Evolutionary conservation across 2,329 filamentous ascomycete species (phyloP), one percentile per base, ranked within the genome.

Genomic region (Aspergillus novofumigatus): DNA sequence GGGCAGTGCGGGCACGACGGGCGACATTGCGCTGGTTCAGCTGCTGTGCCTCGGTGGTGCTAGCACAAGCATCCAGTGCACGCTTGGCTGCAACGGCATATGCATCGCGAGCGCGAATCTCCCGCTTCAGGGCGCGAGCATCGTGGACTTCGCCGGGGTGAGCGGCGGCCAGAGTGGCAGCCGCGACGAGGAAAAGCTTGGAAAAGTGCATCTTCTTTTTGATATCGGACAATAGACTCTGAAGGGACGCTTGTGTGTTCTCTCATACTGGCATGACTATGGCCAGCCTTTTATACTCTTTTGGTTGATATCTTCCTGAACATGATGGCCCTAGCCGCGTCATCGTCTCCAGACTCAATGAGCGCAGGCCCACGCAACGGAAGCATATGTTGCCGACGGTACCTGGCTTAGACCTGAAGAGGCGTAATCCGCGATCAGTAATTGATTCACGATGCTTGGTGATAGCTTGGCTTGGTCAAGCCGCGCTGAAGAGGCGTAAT

Each of bases 121-220:
- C 69, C 6, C 65, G 64, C 61, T 68, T 69, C 28, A 71, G n/a
- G 20, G 57, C 61, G 38, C 65, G 61, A 6, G 64, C 62, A 35
- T 71, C 66, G 9, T 70, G 67, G 44, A 70, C 67, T 55, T 71
- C 68, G n/a, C 69, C 69, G 0, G 68, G 68, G 48, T 71, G 69
- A 42, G 69, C 68, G 26, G 69, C 59, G 23, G 62, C 64, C 9
- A 71, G 60, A 3, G 68, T 64, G 45, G 68, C 67, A 4, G 70
- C 71, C 41, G 62, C 67, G 17, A 73, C 57, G 48, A 67, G 59
- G 21, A 75, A 62, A 42, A 72, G 49, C 47, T 70, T 68, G 47
- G 65, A 65, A 44, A 72, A 60, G 47, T 65, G 67, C 67, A 71
- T 65, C 4, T 21, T 55, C 10, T 3, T 41, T 41, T 42, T 51